Base-by-base conservation (phyloP, 1,284 basidiomycete genomes). In the Ustilago trichophora region DNA sequence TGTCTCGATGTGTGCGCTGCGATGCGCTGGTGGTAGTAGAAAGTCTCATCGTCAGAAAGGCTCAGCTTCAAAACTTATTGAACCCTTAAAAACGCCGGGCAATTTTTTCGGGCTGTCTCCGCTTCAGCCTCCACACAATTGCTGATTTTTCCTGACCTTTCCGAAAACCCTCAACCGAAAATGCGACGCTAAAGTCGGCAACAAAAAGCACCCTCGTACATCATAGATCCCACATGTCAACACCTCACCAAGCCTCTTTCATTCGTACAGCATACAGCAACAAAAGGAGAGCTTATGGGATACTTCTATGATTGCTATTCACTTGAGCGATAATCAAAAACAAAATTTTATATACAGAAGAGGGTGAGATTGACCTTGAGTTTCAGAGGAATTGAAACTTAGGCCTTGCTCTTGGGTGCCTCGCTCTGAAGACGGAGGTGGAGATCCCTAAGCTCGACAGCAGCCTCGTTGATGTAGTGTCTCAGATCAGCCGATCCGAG, bases 401-500 rank as follows among this genome's bases (percentile, higher is more conserved):
- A 59, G 35, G 22, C 31, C 52, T 54, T 56, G 37, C 41, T 38
- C 48, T 65, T 69, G 29, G 51, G 24, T 24, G 52, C 54, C 40
- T 71, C 60, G 47, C 62, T 60, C 31, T 55, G 68, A 35, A 76
- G 29, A 19, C 77, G 57, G 31, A 73, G 41, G 54, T 80, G 78
- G 49, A 79, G 27, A 24, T 80, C 81, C 19, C 80, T 67, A 31
- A 83, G 58, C 36, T 83, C 82, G 11, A 78, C 44, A 4, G 74
- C 77, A 16, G 80, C 68, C 59, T 81, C 78, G 50, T 82, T 82
- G 45, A 83, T 60, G 70, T 80, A 83, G 60, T 82, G 76, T 42
- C 73, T 67, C 47, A 83, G 47, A 26, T 71, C 71, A 41, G 87
- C 87, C 25, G 88, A 87, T 27, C 87, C 84, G 53, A 85, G 82